Conservation (phyloP, 2,329 filamentous ascomycete genomes). For the Fusarium abutilonis region DNA sequence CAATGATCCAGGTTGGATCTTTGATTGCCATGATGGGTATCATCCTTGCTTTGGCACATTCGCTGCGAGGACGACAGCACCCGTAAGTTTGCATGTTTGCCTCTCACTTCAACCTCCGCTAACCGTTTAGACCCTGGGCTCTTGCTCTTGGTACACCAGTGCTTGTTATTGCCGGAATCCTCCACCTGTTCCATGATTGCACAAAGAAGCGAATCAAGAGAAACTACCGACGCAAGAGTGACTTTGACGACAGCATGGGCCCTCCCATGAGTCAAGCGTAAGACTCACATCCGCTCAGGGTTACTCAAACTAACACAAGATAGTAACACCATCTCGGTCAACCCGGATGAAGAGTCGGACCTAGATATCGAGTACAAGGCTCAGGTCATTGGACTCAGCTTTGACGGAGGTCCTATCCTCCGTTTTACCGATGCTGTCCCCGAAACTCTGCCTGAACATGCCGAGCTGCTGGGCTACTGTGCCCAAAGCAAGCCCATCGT, state of each 20-base stretch:
- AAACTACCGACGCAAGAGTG: constrained; percentile 38
- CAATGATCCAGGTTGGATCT: constrained; percentile 67
- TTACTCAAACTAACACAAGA: constrained; percentile 23
- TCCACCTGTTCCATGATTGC: constrained; percentile 59
- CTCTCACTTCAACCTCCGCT: background rate
- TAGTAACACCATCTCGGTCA: constrained; percentile 52
- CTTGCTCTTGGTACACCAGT: constrained; percentile 69
- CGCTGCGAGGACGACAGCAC: constrained; percentile 59
- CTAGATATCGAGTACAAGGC: constrained; percentile 48
- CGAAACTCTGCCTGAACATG: constrained; percentile 46
- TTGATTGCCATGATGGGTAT: constrained; percentile 68
- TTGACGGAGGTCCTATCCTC: constrained; percentile 59
- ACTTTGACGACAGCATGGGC: constrained; percentile 42
- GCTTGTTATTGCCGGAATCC: constrained; percentile 65
- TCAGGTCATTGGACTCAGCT: constrained; percentile 57
- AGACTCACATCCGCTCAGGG: constrained; percentile 19
- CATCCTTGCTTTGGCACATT: constrained; percentile 62
- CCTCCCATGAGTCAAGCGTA: constrained; percentile 58
- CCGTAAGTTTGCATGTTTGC: constrained; percentile 54
- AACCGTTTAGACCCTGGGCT: constrained; percentile 60
- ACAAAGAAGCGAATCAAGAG: constrained; percentile 51
- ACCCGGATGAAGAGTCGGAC: constrained; percentile 49
- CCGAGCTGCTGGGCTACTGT: constrained; percentile 52
- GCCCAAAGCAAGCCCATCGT: constrained; percentile 52
- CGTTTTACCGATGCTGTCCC: constrained; percentile 53